Evolutionary conservation across 2,329 filamentous ascomycete species (phyloP).

Genomic region (Akanthomyces dipterigenus): DNA sequence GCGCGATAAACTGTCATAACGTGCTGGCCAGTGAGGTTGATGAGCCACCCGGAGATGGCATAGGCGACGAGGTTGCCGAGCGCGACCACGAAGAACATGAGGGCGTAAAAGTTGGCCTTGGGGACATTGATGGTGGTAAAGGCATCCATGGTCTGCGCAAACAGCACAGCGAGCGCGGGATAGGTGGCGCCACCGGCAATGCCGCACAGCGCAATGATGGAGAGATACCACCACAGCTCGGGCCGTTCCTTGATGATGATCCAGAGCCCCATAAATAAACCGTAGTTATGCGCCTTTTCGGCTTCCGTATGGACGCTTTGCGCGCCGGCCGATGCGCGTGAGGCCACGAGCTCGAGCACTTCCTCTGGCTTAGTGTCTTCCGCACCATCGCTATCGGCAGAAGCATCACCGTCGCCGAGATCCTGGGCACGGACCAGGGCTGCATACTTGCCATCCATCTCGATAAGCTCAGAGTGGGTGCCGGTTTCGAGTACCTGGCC

Average conservation of each 20-base stretch:
- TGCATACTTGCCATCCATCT: conserved; percentile 40
- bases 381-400: conserved; percentile 14
- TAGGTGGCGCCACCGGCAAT: conserved; percentile 29
- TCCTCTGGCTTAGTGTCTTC: conserved; percentile 26
- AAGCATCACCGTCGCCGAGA: conserved; percentile 22
- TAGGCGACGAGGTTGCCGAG: conserved; percentile 40
- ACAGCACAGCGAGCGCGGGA: conserved; percentile 34
- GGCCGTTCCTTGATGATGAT: conserved; percentile 26
- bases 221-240: conserved; percentile 19
- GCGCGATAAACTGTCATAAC: conserved; percentile 29
- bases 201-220: conserved; percentile 18
- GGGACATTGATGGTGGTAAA: conserved; percentile 27
- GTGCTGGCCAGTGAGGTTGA: conserved; percentile 30
- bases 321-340: conserved; percentile 16
- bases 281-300: conserved; percentile 14
- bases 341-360: conserved; percentile 13
- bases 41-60: conserved; percentile 28
- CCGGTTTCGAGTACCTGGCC: conserved; percentile 56
- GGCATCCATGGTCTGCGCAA: conserved; percentile 32
- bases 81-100: conserved; percentile 52
- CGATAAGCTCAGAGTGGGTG: conserved; percentile 51
- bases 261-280: conserved; percentile 23
- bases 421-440: conserved; percentile 41
- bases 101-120: conserved; percentile 44
- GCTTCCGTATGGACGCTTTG: conserved; percentile 11